phyloP scores from a whole-genome alignment of 2,329 filamentous ascomycete genomes.

The Didymella glomerata region DNA sequence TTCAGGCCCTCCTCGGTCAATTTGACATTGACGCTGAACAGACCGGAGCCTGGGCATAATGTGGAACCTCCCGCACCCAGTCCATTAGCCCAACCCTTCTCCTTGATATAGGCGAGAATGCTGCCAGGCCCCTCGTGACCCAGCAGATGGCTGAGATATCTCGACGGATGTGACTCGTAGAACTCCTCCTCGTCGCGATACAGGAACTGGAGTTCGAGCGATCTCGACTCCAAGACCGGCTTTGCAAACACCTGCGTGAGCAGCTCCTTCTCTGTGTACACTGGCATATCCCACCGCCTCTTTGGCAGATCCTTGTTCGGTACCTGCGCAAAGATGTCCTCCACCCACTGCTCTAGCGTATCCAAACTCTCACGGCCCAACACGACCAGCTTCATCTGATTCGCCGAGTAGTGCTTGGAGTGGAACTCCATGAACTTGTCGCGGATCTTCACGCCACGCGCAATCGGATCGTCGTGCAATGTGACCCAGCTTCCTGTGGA shows the following conservation, averaged over 20 bases:
- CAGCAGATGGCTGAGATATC: constrained; percentile 87
- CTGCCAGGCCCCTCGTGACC: constrained; percentile 94
- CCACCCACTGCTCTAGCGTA: constrained; percentile 82
- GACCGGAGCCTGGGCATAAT: constrained; percentile 79
- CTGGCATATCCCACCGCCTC: constrained; percentile 72
- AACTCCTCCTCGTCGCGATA: constrained; percentile 84
- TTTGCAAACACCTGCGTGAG: constrained; percentile 82
- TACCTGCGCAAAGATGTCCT: constrained; percentile 81
- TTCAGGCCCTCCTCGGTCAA: constrained; percentile 86
- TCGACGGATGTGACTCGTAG: constrained; percentile 81
- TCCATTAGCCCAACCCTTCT: constrained; percentile 87
- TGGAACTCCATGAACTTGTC: constrained; percentile 95
- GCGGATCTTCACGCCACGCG: constrained; percentile 81
- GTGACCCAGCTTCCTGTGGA: constrained; percentile 89
- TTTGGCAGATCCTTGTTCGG: constrained; percentile 80
- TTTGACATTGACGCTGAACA: constrained; percentile 81
- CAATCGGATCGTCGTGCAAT: constrained; percentile 81
- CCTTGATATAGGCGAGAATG: constrained; percentile 88
- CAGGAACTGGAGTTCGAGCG: constrained; percentile 81
- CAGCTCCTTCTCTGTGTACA: constrained; percentile 68
- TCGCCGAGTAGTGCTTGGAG: constrained; percentile 87
- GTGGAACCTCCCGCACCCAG: constrained; percentile 79
- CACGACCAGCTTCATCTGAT: constrained; percentile 90
- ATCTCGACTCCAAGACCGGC: constrained; percentile 87
- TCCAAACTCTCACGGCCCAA: constrained; percentile 84